Evolutionary conservation across 805 yeast species (phyloP).

Genomic region (Yarrowia divulgata): DNA sequence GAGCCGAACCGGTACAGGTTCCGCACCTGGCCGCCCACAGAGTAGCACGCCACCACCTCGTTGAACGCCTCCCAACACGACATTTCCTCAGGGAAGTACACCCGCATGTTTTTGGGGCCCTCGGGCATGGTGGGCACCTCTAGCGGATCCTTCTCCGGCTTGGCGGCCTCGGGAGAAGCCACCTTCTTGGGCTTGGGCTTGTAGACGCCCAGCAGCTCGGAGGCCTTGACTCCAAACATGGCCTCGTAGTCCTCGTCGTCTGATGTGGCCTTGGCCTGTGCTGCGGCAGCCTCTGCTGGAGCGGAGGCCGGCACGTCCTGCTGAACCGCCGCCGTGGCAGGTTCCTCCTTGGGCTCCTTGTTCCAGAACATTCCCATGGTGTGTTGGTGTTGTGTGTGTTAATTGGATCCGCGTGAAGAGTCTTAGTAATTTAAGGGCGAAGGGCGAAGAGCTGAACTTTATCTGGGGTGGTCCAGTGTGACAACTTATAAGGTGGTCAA

Average conservation of each 20-base stretch:
- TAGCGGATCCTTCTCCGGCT: constrained; percentile 13
- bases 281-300: constrained; percentile 13
- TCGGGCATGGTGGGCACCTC: constrained; percentile 30
- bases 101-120: constrained; percentile 35
- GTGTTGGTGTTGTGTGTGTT: constrained; percentile 1
- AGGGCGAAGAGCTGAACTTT: background rate
- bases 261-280: constrained; percentile 32
- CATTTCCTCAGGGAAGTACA: constrained; percentile 58
- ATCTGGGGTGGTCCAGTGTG: too few species aligned
- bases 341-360: constrained; percentile 29
- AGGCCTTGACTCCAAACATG: constrained; percentile 34
- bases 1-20: constrained; percentile 85
- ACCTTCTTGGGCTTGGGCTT: constrained; percentile 26
- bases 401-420: too few species aligned
- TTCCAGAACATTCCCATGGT: constrained; percentile 37
- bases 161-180: background rate
- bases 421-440: too few species aligned
- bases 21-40: constrained; percentile 88
- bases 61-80: constrained; percentile 84
- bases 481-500: too few species aligned
- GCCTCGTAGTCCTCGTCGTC: constrained; percentile 39
- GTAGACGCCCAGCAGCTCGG: constrained; percentile 31
- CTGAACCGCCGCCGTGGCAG: constrained; percentile 25
- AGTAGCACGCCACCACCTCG: constrained; percentile 83
- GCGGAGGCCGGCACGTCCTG: constrained; percentile 2